Evolutionary conservation across 306 rosid genomes (phyloP), one percentile per base, ranked within the genome.

Genomic region (Glycine latifolia): DNA sequence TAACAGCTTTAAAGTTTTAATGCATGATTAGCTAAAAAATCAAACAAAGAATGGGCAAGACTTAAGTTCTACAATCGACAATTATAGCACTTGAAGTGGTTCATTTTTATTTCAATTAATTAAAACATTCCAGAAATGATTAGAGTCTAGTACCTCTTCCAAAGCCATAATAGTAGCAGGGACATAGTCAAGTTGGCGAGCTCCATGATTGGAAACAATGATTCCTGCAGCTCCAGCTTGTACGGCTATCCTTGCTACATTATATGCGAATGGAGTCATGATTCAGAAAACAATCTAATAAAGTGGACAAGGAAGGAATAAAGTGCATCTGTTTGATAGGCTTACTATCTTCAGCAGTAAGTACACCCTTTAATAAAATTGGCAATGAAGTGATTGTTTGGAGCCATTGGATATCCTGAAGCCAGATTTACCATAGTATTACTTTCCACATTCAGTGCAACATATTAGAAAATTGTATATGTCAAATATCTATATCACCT

Each of bases 131-230:
- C 9, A 35, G 52, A 74, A 59, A 49, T 41, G 46, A 59, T 67
- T 58, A 73, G 47, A 46, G 75, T 17, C 10, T 7, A 39, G 48
- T 81, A 93, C 98, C 98, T 93, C 98, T 89, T 96, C 99, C 76
- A 96, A 76, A 75, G 94, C 98, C 83, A 61, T 17, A 20, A 96
- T 96, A 43, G 98, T 93, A 46, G 99, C 92, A 62, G 97, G 99
- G 14, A 91, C 97, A 87, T 92, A 96, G 81, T 96, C 97, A 68
- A 96, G 98, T 83, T 95, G 99, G 75, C 99, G 99, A 85, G 98
- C 99, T 76, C 99, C 97, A 4, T 95, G 99, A 85, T 95, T 96
- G 63, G 98, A 96, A 75, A 96, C 97, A 55, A 96, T 89, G 54
- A 96, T 80, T 71, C 99, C 99, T 50, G 97, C 91, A 73, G 85